These are phyloP conservation scores for Xerocomus amazonicus DNA, from an alignment of 1,284 basidiomycete species.

Conservation along the genomic window DNA sequence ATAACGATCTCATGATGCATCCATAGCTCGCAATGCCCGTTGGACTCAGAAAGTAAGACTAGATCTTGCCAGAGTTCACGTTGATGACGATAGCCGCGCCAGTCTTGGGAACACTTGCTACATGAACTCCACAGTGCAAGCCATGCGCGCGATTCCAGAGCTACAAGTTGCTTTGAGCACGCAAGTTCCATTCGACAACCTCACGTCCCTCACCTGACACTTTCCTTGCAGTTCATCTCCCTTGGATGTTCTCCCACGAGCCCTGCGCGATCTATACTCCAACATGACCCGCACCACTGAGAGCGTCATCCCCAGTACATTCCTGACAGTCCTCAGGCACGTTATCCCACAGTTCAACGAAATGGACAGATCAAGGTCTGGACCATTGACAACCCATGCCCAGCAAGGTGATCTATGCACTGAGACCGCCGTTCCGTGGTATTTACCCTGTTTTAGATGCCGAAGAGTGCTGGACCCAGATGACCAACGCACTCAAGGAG, in stretches of 20 bases:
- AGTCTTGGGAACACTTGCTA: constrained; percentile 91
- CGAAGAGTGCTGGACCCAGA: constrained; percentile 89
- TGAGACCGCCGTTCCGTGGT: not conserved
- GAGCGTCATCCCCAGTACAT: constrained; percentile 70
- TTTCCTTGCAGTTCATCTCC: constrained; percentile 18
- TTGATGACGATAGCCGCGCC: constrained; percentile 11
- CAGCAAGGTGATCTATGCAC: constrained; percentile 71
- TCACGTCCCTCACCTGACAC: not conserved
- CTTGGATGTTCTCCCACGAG: constrained; percentile 42
- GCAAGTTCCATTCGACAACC: constrained; percentile 37
- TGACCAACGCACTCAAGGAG: constrained; percentile 76
- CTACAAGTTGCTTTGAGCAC: constrained; percentile 65
- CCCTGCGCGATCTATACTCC: constrained; percentile 72
- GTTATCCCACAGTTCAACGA: constrained; percentile 94
- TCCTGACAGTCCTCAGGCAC: constrained; percentile 70
- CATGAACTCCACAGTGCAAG: constrained; percentile 94
- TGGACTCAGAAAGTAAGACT: constrained; percentile 58
- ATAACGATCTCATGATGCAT: constrained; percentile 5
- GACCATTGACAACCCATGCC: constrained; percentile 55
- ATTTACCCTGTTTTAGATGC: constrained; percentile 61
- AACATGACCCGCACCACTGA: constrained; percentile 77
- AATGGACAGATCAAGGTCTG: constrained; percentile 47
- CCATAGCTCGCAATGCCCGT: constrained; percentile 60
- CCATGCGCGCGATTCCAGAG: constrained; percentile 87
- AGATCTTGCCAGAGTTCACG: not conserved